These are phyloP conservation scores for Lactarius deliciosus DNA, from an alignment of 768 basidiomycete genomes.

Conservation along the genomic window DNA sequence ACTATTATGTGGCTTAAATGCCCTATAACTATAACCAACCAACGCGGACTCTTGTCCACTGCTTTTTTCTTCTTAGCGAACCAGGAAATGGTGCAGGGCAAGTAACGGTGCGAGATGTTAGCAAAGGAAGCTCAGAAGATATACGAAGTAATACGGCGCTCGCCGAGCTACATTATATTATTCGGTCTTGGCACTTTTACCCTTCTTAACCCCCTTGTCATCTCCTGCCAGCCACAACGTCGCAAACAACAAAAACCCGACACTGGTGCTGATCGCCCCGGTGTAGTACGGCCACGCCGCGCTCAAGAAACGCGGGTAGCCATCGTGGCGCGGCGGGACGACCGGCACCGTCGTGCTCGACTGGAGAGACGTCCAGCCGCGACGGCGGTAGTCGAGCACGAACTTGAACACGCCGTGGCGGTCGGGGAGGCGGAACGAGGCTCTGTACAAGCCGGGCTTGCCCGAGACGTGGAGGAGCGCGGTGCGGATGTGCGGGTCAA, in stretches of 20 bases:
- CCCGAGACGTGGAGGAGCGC: constrained; percentile 59
- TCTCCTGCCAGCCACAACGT: constrained; percentile 87
- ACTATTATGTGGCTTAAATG: background rate
- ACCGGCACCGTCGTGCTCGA: constrained; percentile 78
- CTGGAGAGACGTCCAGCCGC: constrained; percentile 72
- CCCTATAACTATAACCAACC: too few relatives aligned
- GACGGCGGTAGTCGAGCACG: constrained; percentile 81
- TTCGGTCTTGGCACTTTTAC: constrained; percentile 39
- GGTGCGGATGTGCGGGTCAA: constrained; percentile 93
- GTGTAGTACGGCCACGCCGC: constrained; percentile 97
- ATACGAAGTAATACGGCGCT: background rate
- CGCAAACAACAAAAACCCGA: constrained; percentile 84
- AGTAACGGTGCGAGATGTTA: background rate
- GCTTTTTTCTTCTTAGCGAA: background rate
- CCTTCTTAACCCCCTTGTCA: constrained; percentile 58
- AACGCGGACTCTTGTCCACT: too few relatives aligned
- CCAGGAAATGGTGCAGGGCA: background rate
- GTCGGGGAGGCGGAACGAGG: constrained; percentile 89
- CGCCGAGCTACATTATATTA: constrained; percentile 18
- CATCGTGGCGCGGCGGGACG: constrained; percentile 92
- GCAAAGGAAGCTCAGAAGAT: background rate
- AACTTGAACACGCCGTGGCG: constrained; percentile 99
- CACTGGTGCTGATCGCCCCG: constrained; percentile 85
- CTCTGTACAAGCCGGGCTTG: constrained; percentile 66
- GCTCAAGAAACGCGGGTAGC: constrained; percentile 91